Evolutionary conservation across 2,329 filamentous ascomycete species (phyloP).

Genomic region (Ceratocystis alfenasii): DNA sequence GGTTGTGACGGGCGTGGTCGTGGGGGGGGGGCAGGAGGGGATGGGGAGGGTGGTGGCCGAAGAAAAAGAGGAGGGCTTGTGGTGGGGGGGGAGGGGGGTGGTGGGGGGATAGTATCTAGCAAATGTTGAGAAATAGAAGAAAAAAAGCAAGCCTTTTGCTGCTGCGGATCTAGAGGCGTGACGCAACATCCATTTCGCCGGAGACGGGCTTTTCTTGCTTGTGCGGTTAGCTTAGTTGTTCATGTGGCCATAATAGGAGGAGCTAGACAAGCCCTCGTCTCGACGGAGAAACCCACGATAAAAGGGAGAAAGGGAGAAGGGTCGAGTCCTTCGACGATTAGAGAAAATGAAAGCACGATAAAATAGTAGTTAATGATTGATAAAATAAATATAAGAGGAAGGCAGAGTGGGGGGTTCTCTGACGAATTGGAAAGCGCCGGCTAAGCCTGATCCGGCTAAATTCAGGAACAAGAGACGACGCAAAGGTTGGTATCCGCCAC

Average conservation of each 20-base stretch:
- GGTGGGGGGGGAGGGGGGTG: too few species aligned
- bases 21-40: too few species aligned
- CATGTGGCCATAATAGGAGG: too few species aligned
- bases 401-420: background rate
- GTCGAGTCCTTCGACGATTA: background rate
- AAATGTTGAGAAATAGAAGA: background rate
- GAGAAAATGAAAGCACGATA: background rate
- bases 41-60: too few species aligned
- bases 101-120: too few species aligned
- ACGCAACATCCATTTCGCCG: background rate
- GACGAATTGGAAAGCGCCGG: background rate
- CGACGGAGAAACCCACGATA: background rate
- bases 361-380: background rate
- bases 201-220: background rate
- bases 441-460: constrained; percentile 7
- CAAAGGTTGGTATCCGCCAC: background rate
- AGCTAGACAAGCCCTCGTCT: background rate
- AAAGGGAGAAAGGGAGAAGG: background rate
- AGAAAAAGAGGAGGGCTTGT: too few species aligned
- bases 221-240: too few species aligned
- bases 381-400: background rate
- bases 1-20: too few species aligned
- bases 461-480: background rate
- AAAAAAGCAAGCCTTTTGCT: background rate
- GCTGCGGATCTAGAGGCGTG: background rate